Base-by-base conservation (phyloP, 305 asterid species). In the Ilex paraguariensis region DNA sequence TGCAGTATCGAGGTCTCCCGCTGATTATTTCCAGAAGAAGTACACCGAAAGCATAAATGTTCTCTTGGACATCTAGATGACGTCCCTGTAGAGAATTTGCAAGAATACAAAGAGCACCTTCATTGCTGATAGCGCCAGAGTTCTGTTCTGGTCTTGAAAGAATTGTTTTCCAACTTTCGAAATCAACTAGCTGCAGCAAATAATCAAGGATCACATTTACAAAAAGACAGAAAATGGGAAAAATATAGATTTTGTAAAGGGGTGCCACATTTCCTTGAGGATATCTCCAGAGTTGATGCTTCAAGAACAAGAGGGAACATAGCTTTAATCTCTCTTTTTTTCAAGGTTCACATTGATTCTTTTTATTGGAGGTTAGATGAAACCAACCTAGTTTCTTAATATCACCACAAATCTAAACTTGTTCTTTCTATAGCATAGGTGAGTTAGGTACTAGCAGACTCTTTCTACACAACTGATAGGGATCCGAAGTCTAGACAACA, bases 141-240 rank as follows among this genome's bases (percentile, higher is more conserved):
- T 91, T 87, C 82, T 84, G 88, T 69, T 83, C 95, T 40, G 97
- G 87, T 82, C 97, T 82, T 1, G 96, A 69, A 51, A 88, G 80
- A 69, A 94, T 77, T 0, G 87, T 76, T 73, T 88, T 88, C 97
- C 97, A 94, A 80, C 95, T 83, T 66, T 94, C 98, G 58, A 94
- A 94, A 80, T 91, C 93, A 63, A 94, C 95, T 63, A 94, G 82
- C 97, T 94, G 91, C 74, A 78, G 42, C 57, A 66, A 13, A 63
- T 66, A 63, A 59, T 40, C n/a, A 68, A 54, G 61, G 57, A 51
- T 12, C 11, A 1, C 16, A 49, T 12, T 49, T 12, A n/a, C 2
- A 49, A 49, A 12, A 49, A 49, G 16, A 11, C 13, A 7, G 14
- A 7, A 7, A 1, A 13, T 13, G 50, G 50, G 13, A 45, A 45